Conservation (phyloP, 306 rosid species). For the Ochetophila trinervis region DNA sequence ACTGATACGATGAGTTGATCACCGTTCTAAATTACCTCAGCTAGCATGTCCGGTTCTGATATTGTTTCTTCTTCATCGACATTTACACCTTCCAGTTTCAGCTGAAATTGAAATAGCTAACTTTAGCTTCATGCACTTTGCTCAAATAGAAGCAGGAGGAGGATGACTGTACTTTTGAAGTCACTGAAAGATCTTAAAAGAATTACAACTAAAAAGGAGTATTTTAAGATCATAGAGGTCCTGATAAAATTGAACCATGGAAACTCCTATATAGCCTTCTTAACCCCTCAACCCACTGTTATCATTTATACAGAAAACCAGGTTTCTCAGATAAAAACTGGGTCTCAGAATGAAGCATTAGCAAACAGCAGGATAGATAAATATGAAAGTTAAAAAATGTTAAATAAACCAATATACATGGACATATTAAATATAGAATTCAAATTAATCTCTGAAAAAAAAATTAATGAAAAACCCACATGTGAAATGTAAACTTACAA, state of each 20-base stretch:
- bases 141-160: slow-evolving; percentile 2
- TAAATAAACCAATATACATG: too few species aligned
- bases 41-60: slow-evolving; percentile 61
- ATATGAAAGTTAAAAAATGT: too few species aligned
- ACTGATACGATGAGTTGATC: slow-evolving; percentile 3
- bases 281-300: not conserved
- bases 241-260: not conserved
- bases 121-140: slow-evolving; percentile 10
- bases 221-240: not conserved
- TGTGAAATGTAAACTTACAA: slow-evolving; percentile 46
- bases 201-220: not conserved
- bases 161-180: not conserved
- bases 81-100: slow-evolving; percentile 73
- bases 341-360: too few species aligned
- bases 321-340: not conserved
- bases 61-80: slow-evolving; percentile 84
- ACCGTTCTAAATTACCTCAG: slow-evolving; percentile 57
- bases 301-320: not conserved
- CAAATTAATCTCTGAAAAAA: not conserved
- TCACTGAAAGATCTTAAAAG: not conserved
- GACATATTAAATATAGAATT: not conserved
- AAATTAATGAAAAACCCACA: not conserved
- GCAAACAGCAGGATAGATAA: not conserved
- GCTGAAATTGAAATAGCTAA: slow-evolving; percentile 36
- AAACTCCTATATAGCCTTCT: not conserved